Evolutionary conservation across 2,329 filamentous ascomycete genomes (phyloP).

Genomic region (Setomelanomma holmii): DNA sequence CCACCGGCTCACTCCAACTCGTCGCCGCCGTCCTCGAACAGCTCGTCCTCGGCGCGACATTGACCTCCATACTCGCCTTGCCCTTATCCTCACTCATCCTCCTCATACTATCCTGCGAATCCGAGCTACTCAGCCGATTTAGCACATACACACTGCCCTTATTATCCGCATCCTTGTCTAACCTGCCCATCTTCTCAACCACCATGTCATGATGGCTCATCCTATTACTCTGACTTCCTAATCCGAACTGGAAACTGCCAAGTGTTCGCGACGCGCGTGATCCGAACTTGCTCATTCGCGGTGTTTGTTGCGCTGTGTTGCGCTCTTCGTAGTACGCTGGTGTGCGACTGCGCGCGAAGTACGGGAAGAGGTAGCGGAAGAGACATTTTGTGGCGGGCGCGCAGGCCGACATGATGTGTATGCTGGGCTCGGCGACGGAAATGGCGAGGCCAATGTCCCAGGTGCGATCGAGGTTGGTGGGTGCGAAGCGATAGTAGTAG

Average conservation of each 20-base stretch:
- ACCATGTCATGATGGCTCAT: not conserved
- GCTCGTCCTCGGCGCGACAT: not conserved
- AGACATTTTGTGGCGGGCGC: conserved; percentile 61
- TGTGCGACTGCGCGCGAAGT: conserved; percentile 31
- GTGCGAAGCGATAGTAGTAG: conserved; percentile 49
- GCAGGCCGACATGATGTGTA: conserved; percentile 62
- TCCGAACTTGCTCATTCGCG: conserved; percentile 10
- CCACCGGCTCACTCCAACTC: conserved; percentile 15
- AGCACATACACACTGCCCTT: not conserved
- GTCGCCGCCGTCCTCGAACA: not conserved
- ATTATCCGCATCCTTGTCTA: no score
- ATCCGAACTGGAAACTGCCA: conserved; percentile 19
- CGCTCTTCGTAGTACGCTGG: conserved; percentile 22
- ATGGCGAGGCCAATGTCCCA: conserved; percentile 48
- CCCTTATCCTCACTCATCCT: not conserved
- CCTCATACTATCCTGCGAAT: not conserved
- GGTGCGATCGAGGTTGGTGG: conserved; percentile 41
- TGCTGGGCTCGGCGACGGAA: conserved; percentile 48
- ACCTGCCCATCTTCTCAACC: not conserved
- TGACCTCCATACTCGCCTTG: not conserved
- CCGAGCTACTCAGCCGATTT: not conserved
- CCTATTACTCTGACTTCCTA: not conserved
- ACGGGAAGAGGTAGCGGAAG: conserved; percentile 44
- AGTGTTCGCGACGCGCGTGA: conserved; percentile 9
- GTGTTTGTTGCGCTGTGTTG: conserved; percentile 4